Conservation (phyloP, 177 flowering plant species). For the Vitis hybrid region DNA sequence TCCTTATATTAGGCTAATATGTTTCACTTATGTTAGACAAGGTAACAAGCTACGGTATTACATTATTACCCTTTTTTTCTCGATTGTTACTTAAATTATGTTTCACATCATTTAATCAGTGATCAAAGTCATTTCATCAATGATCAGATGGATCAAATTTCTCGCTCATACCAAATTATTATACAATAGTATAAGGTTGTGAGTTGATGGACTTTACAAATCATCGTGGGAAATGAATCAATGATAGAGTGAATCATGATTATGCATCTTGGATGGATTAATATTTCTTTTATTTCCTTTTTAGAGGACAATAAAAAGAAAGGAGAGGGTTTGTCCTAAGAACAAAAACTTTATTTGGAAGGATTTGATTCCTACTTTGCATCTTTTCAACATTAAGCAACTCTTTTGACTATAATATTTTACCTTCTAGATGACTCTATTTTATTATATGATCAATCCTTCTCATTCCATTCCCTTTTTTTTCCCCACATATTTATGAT, state of each 20-base stretch:
- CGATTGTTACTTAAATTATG: not conserved
- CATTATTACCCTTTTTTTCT: not conserved
- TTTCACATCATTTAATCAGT: too few species aligned
- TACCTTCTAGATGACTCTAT: constrained; percentile 1
- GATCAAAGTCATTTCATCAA: too few species aligned
- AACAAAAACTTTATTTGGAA: not conserved
- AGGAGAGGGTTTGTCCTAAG: constrained; percentile 6
- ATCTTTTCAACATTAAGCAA: constrained; percentile 24
- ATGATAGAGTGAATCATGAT: constrained; percentile 5
- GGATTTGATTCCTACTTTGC: constrained; percentile 25
- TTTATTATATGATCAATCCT: too few species aligned
- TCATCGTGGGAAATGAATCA: constrained; percentile 4
- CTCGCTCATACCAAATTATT: too few species aligned
- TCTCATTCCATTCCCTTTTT: too few species aligned
- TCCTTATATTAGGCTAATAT: constrained; percentile 2
- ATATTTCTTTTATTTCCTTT: not conserved
- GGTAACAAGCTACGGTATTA: not conserved
- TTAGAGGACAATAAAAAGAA: constrained; percentile 4
- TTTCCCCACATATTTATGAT: too few species aligned
- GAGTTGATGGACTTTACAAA: not conserved
- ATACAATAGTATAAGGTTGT: too few species aligned
- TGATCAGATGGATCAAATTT: too few species aligned
- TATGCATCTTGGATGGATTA: not conserved
- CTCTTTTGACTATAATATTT: constrained; percentile 13
- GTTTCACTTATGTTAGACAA: constrained; percentile 11